Percentiles rank a stretch among this genome's conserved stretches.
Conservation (phyloP, 2,329 filamentous ascomycete species). For the Epichloe baconii region DNA sequence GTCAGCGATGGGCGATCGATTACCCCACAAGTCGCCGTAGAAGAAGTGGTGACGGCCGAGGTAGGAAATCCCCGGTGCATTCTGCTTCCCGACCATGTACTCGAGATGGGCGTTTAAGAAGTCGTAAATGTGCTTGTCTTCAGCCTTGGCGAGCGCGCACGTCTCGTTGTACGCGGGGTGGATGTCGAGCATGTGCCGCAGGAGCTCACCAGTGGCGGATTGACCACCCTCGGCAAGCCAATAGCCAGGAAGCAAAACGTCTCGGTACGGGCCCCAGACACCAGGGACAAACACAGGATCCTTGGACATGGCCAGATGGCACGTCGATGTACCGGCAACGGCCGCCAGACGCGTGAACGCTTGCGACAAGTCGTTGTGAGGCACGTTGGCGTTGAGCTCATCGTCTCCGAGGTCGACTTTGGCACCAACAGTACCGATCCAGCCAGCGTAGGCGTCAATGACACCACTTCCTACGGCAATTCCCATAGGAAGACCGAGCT, state of each 20-base stretch:
- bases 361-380: constrained; percentile 78
- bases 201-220: constrained; percentile 85
- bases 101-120: constrained; percentile 82
- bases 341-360: constrained; percentile 87
- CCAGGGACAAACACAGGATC: constrained; percentile 88
- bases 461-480: constrained; percentile 93
- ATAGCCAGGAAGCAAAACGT: constrained; percentile 79
- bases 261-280: constrained; percentile 94
- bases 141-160: constrained; percentile 62
- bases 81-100: constrained; percentile 54
- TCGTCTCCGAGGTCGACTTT: constrained; percentile 65
- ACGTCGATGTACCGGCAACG: constrained; percentile 93
- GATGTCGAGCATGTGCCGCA: constrained; percentile 90
- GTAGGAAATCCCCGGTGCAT: constrained; percentile 69
- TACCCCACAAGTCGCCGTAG: constrained; percentile 95
- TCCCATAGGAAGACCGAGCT: constrained; percentile 73
- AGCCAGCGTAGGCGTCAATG: constrained; percentile 96
- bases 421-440: constrained; percentile 97
- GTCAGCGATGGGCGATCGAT: constrained; percentile 87
- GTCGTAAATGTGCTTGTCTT: constrained; percentile 84
- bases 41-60: constrained; percentile 94
- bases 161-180: constrained; percentile 83
- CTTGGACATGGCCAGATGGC: constrained; percentile 90
- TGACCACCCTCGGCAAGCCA: constrained; percentile 98
- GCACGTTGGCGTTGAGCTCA: constrained; percentile 51